Evolutionary conservation across 1,139 yeast species (phyloP), one percentile per base, ranked within the genome.

Genomic region (Magnusiomyces paraingens): DNA sequence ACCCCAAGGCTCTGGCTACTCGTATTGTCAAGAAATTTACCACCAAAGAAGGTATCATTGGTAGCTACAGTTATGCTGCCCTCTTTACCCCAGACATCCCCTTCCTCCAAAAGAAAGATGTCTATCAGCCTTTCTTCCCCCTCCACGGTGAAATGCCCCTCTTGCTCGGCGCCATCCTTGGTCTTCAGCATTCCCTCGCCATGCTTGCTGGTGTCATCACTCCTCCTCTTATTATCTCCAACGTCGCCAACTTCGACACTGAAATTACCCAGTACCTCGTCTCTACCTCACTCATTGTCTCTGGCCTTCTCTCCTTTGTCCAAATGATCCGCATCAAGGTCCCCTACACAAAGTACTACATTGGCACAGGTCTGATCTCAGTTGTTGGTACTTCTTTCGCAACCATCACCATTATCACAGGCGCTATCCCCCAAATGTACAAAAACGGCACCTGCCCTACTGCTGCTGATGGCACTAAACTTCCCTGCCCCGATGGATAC

Each of bases 301-400:
- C 91, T 6, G 96, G 94, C 6, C 62, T 87, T 38, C 74, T 89
- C 56, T 84, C 96, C 0, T 65, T 78, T 53, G 70, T 89, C 60
- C 96, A 90, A 70, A 86, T 90, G 66, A 83, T 94, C 12, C 77
- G 96, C 57, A 81, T 89, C 72, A 88, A 81, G 62, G 79, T 89
- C 54, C 83, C 76, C 39, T 79, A 76, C 48, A 86, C 96, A 4
- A 82, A 82, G 17, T 86, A 85, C 69, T 86, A 79, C 64, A 67
- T 90, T 29, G 97, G 96, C 40, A 87, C 96, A 0, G 97, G 97
- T 22, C 71, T 88, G 65, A 75, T 90, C 52, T 85, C 94, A 6
- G 95, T 90, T 46, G 93, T 89, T 32, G 97, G 96, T 58, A 86
- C 94, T 14, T 84, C 94, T 0, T 90, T 90, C 68, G 90, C 95